Conservation (phyloP, 306 rosid genomes). For the Calophaca sinica region DNA sequence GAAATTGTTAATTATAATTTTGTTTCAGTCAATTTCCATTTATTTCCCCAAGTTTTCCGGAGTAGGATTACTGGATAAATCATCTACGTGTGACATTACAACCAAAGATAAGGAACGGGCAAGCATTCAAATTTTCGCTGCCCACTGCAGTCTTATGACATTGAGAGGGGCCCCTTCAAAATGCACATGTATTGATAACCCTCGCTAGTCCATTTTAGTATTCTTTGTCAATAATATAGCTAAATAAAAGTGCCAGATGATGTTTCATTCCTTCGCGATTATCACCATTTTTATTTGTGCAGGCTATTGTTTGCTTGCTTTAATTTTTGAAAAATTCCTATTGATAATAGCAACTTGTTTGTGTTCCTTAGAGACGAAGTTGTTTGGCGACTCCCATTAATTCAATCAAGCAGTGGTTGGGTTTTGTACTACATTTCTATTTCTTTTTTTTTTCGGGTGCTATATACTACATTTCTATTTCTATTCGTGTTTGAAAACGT, state of each 20-base stretch:
- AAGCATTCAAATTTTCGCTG: constrained; percentile 38
- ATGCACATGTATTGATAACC: constrained; percentile 41
- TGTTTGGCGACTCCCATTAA: background rate
- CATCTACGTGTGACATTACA: constrained; percentile 34
- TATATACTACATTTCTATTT: background rate
- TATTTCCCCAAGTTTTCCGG: constrained; percentile 45
- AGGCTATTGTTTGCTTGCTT: constrained; percentile 28
- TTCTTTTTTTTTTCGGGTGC: too few species aligned
- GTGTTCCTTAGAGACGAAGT: background rate
- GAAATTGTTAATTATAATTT: constrained; percentile 45
- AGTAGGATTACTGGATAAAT: constrained; percentile 45
- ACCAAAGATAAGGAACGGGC: constrained; percentile 45
- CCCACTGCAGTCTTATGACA: constrained; percentile 28
- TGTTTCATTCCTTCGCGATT: constrained; percentile 36
- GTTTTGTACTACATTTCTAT: too few species aligned
- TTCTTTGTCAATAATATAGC: constrained; percentile 50
- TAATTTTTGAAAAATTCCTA: background rate
- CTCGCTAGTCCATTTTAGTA: constrained; percentile 34
- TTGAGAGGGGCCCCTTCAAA: constrained; percentile 19
- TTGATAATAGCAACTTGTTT: background rate
- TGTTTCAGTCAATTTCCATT: constrained; percentile 46
- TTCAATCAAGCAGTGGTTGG: background rate
- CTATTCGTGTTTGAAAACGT: background rate
- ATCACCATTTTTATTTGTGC: constrained; percentile 13
- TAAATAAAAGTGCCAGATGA: constrained; percentile 46